phyloP scores from a whole-genome alignment of 2,329 filamentous ascomycete genomes.

The Curvularia sp. region DNA sequence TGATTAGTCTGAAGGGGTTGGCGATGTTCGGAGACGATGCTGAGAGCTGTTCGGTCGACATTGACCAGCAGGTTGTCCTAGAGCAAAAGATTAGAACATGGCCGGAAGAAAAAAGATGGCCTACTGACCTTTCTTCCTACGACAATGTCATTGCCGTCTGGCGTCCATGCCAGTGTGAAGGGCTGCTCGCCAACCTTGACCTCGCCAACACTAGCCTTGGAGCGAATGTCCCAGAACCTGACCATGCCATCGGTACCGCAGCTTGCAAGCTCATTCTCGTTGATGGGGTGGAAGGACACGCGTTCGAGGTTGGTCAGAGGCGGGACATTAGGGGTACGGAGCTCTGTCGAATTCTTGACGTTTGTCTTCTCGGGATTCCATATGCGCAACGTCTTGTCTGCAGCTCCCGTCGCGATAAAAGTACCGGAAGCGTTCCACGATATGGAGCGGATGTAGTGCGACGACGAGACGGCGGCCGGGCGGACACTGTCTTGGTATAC shows the following conservation, averaged over 20 bases:
- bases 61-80: slow-evolving; percentile 69
- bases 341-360: slow-evolving; percentile 76
- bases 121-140: slow-evolving; percentile 72
- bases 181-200: slow-evolving; percentile 68
- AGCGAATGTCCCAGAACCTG: slow-evolving; percentile 81
- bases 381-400: slow-evolving; percentile 74
- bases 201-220: slow-evolving; percentile 73
- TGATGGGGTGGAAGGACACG: slow-evolving; percentile 78
- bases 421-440: slow-evolving; percentile 89
- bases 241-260: slow-evolving; percentile 76
- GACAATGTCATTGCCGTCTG: slow-evolving; percentile 72
- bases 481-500: slow-evolving; percentile 62
- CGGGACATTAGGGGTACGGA: slow-evolving; percentile 66
- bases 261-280: slow-evolving; percentile 78
- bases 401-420: slow-evolving; percentile 80
- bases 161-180: slow-evolving; percentile 76
- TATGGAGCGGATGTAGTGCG: slow-evolving; percentile 69
- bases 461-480: slow-evolving; percentile 42
- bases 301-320: slow-evolving; percentile 65
- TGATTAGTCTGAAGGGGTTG: slow-evolving; percentile 74
- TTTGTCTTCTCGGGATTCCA: slow-evolving; percentile 83
- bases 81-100: not conserved
- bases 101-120: slow-evolving; percentile 21
- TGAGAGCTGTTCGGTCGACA: slow-evolving; percentile 66
- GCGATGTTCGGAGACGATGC: slow-evolving; percentile 65